phyloP scores from a whole-genome alignment of 2,329 filamentous ascomycete genomes.

The Aspergillus puulaauensis region DNA sequence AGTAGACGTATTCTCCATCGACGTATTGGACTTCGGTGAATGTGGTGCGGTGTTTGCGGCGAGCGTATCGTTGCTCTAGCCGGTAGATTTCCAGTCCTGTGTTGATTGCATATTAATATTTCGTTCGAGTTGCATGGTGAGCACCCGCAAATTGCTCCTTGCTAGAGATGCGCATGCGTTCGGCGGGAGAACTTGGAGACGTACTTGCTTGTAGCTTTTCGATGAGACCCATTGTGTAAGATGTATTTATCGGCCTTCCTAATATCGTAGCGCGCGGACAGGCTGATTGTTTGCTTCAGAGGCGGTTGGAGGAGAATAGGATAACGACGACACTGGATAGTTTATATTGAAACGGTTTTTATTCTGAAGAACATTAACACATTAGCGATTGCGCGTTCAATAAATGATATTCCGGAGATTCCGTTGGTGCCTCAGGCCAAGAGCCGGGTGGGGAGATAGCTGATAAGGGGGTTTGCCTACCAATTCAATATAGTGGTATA shows the following conservation, averaged over 20 bases:
- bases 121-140: neutral
- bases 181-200: slow-evolving; percentile 21
- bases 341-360: neutral
- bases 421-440: neutral
- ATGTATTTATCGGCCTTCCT: neutral
- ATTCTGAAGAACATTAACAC: neutral
- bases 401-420: neutral
- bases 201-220: slow-evolving; percentile 53
- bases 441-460: neutral
- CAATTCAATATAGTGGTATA: neutral
- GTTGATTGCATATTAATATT: slow-evolving; percentile 11
- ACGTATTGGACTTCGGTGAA: slow-evolving; percentile 90
- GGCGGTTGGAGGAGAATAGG: neutral
- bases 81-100: slow-evolving; percentile 83
- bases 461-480: neutral
- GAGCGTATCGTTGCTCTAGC: slow-evolving; percentile 92
- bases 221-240: slow-evolving; percentile 48
- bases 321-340: neutral
- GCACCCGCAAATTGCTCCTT: neutral
- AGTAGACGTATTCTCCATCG: slow-evolving; percentile 92
- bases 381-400: neutral
- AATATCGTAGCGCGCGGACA: neutral
- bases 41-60: slow-evolving; percentile 82
- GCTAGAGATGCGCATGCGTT: neutral
- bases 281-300: neutral